These are phyloP conservation scores for Platismatia glauca DNA, from an alignment of 495 filamentous ascomycete species.

Conservation along the genomic window DNA sequence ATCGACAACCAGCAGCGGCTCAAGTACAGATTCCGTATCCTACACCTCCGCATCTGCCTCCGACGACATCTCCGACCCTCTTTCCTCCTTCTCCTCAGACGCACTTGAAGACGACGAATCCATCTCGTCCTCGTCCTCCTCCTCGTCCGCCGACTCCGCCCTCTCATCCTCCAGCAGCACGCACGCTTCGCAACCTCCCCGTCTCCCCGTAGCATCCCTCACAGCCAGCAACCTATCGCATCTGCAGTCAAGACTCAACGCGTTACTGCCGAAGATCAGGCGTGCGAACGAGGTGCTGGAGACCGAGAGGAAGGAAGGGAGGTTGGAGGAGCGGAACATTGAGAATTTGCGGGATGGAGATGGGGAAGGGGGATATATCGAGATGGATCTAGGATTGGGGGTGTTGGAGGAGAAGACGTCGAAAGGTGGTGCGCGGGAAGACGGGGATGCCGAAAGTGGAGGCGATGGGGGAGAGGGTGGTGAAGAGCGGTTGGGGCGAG, in stretches of 20 bases:
- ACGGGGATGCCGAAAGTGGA: slow-evolving; percentile 12
- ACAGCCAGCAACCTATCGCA: slow-evolving; percentile 16
- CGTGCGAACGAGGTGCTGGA: slow-evolving; percentile 41
- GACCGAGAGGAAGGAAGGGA: slow-evolving; percentile 34
- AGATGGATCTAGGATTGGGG: slow-evolving; percentile 48
- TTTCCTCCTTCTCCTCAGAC: slow-evolving; percentile 24
- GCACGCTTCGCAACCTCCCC: background rate
- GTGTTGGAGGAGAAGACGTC: slow-evolving; percentile 44
- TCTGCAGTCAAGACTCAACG: slow-evolving; percentile 33
- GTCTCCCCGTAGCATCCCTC: slow-evolving; percentile 25
- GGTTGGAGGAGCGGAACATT: slow-evolving; percentile 29
- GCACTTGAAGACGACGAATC: slow-evolving; percentile 6
- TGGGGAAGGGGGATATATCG: slow-evolving; percentile 33
- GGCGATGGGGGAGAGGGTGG: slow-evolving; percentile 15
- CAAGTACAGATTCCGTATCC: background rate
- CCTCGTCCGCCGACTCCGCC: background rate
- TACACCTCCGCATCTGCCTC: slow-evolving; percentile 13
- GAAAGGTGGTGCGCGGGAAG: background rate
- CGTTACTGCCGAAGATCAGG: slow-evolving; percentile 42
- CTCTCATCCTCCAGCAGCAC: slow-evolving; percentile 5
- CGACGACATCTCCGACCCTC: slow-evolving; percentile 34
- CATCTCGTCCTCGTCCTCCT: slow-evolving; percentile 21
- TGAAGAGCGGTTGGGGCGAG: background rate
- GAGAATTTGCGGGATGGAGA: slow-evolving; percentile 31
- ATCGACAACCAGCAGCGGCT: background rate